Evolutionary conservation across 1,284 basidiomycete genomes (phyloP), one percentile per base, ranked within the genome.

Genomic region (Lignosus rhinocerotis): DNA sequence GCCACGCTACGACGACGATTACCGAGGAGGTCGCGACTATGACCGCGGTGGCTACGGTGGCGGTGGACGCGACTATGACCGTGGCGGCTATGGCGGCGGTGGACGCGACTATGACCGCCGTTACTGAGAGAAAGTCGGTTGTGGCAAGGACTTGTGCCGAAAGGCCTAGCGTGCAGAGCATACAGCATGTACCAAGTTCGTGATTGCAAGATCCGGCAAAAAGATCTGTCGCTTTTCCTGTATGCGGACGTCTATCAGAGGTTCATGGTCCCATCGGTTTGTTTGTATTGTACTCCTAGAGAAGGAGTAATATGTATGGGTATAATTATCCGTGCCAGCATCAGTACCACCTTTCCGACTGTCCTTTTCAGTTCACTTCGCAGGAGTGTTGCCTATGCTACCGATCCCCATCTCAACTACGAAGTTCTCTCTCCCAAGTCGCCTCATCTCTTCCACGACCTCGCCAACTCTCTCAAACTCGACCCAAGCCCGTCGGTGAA

Each of bases 391-490:
- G 11, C 68, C 66, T 9, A 60, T 65, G 57, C 75, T 81, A 10
- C 88, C 87, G 34, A 90, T 85, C 0, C 88, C 88, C 74, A 88
- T 82, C 64, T 87, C 82, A 6, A 84, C 73, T 12, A 90, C 75
- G 63, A 80, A 79, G 44, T 75, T 71, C 60, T 86, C 85, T 46
- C 84, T 75, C 3, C 84, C 84, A 10, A 84, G 69, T 53, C 71
- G 71, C 52, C 76, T 77, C 85, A 91, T 84, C 72, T 85, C 85
- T 46, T 86, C 83, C 3, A 90, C 77, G 0, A 87, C 85, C 63
- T 90, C 85, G 0, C 84, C 83, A 2, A 90, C 80, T 71, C 88
- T 90, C 66, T 87, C 80, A 61, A 90, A 76, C 69, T 91, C 88
- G 6, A 66, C 64, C 84, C 84, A 85, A 21, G 61, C 16, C 43